Conservation (phyloP, 169 alveolate genomes). For the Plasmodium gonderi region DNA sequence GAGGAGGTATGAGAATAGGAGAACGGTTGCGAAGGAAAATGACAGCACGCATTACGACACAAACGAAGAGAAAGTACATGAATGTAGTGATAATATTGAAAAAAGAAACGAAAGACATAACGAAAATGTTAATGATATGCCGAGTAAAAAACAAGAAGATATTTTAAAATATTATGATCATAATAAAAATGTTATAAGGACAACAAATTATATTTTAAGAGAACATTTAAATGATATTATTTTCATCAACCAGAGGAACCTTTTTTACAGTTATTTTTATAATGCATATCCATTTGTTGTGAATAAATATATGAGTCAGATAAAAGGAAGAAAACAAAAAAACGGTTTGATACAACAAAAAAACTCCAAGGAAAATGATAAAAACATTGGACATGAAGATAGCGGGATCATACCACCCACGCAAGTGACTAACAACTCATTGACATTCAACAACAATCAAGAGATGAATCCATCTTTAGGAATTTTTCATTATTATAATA, state of each 20-base stretch:
- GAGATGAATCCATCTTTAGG: constrained; percentile 1
- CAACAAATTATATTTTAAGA: constrained; percentile 57
- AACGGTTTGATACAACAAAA: neutral
- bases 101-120: neutral
- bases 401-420: neutral
- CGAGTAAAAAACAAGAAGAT: constrained; percentile 1
- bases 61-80: neutral
- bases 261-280: constrained; percentile 39
- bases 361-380: neutral
- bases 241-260: constrained; percentile 30
- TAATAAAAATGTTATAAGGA: constrained; percentile 46
- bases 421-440: neutral
- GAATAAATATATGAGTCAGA: constrained; percentile 25
- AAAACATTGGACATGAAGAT: neutral
- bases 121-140: neutral
- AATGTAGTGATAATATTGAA: neutral
- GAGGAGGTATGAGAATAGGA: constrained; percentile 17
- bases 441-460: neutral
- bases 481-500: constrained; percentile 36
- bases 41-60: neutral
- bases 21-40: neutral
- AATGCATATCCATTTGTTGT: constrained; percentile 49
- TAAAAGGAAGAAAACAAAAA: neutral
- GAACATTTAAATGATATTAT: constrained; percentile 38
- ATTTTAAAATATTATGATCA: constrained; percentile 28